These are phyloP conservation scores for Xerocomus spinulosus DNA, from an alignment of 768 basidiomycete species.

Conservation along the genomic window DNA sequence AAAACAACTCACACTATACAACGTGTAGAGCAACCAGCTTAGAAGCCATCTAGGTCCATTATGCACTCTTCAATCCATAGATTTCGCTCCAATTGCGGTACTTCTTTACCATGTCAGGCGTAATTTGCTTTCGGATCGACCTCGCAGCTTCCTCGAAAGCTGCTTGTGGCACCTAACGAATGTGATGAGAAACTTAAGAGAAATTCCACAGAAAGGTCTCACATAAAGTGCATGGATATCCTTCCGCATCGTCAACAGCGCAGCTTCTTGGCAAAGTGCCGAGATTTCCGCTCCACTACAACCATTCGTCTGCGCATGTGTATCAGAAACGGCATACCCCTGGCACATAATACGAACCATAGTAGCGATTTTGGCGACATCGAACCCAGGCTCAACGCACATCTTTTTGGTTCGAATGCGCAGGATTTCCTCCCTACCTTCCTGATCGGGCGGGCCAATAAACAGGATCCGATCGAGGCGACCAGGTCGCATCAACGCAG, in stretches of 20 bases:
- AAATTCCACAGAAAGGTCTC: conserved; percentile 26
- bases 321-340: conserved; percentile 4
- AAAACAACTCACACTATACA: no score
- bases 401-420: conserved; percentile 72
- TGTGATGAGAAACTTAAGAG: not conserved
- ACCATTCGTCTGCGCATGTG: conserved; percentile 67
- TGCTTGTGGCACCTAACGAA: conserved; percentile 59
- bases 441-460: conserved; percentile 85
- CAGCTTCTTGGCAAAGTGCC: conserved; percentile 94
- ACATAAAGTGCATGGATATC: conserved; percentile 77
- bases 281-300: conserved; percentile 95
- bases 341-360: conserved; percentile 43
- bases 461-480: conserved; percentile 91
- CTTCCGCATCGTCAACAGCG: conserved; percentile 84
- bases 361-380: conserved; percentile 61
- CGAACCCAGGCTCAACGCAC: conserved; percentile 69
- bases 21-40: no score
- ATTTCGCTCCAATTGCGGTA: conserved; percentile 66
- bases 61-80: conserved; percentile 21
- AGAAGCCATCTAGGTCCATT: no score
- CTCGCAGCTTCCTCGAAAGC: conserved; percentile 74
- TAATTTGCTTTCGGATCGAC: conserved; percentile 76
- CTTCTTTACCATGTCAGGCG: conserved; percentile 65
- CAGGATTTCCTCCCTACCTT: conserved; percentile 81
- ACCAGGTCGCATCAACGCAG: conserved; percentile 92